Base-by-base conservation (phyloP, 176 grass and related monocot species). In the Olyra latifolia region DNA sequence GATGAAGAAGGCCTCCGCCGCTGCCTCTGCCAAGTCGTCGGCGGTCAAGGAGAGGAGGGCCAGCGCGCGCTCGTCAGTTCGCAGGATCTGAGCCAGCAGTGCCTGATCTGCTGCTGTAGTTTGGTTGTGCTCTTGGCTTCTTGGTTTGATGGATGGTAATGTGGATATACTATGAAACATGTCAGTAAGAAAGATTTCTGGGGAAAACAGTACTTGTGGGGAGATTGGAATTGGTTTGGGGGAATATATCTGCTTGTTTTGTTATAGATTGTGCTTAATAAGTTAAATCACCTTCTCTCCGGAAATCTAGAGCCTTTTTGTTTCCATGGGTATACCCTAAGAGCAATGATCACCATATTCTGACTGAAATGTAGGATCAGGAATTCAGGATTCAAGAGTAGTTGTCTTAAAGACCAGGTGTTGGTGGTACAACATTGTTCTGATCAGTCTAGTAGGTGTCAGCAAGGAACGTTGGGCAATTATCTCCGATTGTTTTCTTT, bases 1-100 rank as follows among this genome's bases (percentile, higher is more conserved):
- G 71, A 86, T 90, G 91, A 99, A 88, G 54, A 99, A 89, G 79
- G 13, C 88, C 1, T 78, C 83, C 4, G 78, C 66, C 0, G 58
- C 69, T 8, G 23, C 40, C 0, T 11, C 79, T 20, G 13, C 19
- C 6, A 64, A 73, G 22, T 81, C 66, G 3, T 1, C 62, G 1
- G 72, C 48, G 4, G 4, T 59, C 28, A 82, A 82, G 66, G 83
- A 82, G 13, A 82, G 83, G 78, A 86, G 58, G 35, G 10, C 76
- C 24, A 85, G 27, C 30, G 24, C 77, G 54, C 75, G 81, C 32
- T 78, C 66, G 3, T 85, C 73, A 0, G 30, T 15, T 82, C 66
- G 83, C 13, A 77, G 73, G 72, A 61, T 76, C 41, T 89, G 73
- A 89, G 42, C 13, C 12, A 8, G 10, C 15, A 59, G 16, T 20